Percentiles rank a stretch among this genome's conserved stretches.
Evolutionary conservation across 75 land plant species (phyloP).

Genomic region (Selaginella moellendorffii): DNA sequence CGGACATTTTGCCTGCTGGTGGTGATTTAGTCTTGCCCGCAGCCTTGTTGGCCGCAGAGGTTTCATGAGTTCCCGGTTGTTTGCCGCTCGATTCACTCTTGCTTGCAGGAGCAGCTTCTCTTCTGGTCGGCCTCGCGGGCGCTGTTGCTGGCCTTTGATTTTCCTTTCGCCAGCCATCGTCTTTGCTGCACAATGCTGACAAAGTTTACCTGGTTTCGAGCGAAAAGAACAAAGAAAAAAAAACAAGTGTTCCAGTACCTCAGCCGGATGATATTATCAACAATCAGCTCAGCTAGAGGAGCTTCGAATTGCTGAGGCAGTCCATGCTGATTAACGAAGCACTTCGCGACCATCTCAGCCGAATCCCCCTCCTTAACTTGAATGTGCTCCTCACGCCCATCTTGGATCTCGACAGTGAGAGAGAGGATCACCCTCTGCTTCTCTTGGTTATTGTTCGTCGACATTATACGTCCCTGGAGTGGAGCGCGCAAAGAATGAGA

Average conservation of each 20-base stretch:
- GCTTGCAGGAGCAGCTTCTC: too few species aligned
- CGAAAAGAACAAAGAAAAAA: too few species aligned
- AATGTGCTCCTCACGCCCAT: neutral
- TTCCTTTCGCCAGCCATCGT: neutral
- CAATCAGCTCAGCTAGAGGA: conserved; percentile 9
- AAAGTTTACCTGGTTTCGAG: too few species aligned
- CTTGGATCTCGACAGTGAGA: conserved; percentile 6
- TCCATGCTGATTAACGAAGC: neutral
- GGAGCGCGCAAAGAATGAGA: too few species aligned
- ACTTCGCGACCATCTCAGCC: conserved; percentile 7
- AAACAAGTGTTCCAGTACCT: too few species aligned
- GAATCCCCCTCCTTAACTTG: conserved; percentile 6
- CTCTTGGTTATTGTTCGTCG: neutral
- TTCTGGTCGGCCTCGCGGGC: neutral
- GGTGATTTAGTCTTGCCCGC: too few species aligned
- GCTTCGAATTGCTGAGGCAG: conserved; percentile 3
- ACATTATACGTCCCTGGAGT: neutral
- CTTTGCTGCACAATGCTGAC: neutral
- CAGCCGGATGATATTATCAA: conserved; percentile 1
- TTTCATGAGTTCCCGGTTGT: too few species aligned
- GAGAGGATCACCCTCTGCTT: neutral
- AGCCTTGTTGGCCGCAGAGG: too few species aligned
- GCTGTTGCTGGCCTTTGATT: neutral
- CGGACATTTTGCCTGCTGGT: too few species aligned
- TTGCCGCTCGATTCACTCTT: too few species aligned